Evolutionary conservation across 768 basidiomycete genomes (phyloP).

Genomic region (Nidula microcarpa): DNA sequence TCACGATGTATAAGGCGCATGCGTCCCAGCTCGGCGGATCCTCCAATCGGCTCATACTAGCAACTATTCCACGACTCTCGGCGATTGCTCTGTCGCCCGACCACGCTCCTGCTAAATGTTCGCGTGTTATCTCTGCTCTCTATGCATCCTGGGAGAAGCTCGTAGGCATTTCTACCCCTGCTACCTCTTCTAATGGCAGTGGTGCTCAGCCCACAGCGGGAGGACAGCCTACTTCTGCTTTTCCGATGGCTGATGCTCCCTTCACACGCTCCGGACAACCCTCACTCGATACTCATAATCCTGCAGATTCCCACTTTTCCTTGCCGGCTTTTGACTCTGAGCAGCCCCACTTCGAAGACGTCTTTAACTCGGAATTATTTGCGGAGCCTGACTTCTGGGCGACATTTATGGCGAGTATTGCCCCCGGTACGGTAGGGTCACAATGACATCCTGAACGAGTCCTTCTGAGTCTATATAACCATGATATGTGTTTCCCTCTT

Average conservation of each 20-base stretch:
- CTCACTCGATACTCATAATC: too few species aligned
- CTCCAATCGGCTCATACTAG: slow-evolving; percentile 31
- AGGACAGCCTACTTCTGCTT: too few species aligned
- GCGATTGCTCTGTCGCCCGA: slow-evolving; percentile 31
- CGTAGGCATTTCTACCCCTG: too few species aligned
- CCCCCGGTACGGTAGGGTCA: background rate
- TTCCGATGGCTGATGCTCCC: too few species aligned
- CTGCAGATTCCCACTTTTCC: too few species aligned
- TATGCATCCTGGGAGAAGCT: slow-evolving; percentile 20
- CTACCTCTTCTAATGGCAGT: too few species aligned
- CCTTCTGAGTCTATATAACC: background rate
- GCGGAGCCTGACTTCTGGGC: slow-evolving; percentile 41
- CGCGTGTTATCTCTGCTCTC: slow-evolving; percentile 33
- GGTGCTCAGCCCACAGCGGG: too few species aligned
- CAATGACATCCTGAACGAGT: background rate
- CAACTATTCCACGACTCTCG: slow-evolving; percentile 27
- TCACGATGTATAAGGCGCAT: slow-evolving; percentile 29
- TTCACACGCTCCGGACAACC: too few species aligned
- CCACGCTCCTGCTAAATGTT: slow-evolving; percentile 36
- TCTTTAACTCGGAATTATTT: slow-evolving; percentile 28
- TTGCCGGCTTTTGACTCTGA: too few species aligned
- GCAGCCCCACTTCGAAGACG: background rate
- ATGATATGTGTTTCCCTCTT: too few species aligned
- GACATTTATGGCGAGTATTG: slow-evolving; percentile 32
- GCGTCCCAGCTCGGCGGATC: slow-evolving; percentile 30